Percentiles rank a stretch among this genome's conserved stretches.
Conservation (phyloP, 768 basidiomycete species). For the Hortiboletus campestris region DNA sequence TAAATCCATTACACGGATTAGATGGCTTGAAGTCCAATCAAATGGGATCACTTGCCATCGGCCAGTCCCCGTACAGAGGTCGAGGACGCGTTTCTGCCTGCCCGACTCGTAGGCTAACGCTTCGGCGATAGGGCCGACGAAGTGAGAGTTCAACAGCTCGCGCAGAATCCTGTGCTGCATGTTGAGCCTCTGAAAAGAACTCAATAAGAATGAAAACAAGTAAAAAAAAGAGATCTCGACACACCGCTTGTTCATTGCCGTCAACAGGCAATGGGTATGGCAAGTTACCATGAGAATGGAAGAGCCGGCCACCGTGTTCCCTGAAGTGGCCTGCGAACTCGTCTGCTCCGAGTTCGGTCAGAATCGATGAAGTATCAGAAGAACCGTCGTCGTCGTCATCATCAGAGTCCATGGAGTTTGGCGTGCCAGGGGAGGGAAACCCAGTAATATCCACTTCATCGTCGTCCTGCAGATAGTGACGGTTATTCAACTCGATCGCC, state of each 20-base stretch:
- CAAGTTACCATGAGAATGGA: constrained; percentile 59
- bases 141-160: constrained; percentile 53
- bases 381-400: constrained; percentile 34
- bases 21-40: constrained; percentile 15
- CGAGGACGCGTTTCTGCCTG: constrained; percentile 55
- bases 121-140: constrained; percentile 57
- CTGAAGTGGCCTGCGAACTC: constrained; percentile 62
- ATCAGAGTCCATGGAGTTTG: constrained; percentile 12
- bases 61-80: constrained; percentile 77
- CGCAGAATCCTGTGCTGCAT: constrained; percentile 48
- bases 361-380: constrained; percentile 42
- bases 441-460: constrained; percentile 11
- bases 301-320: constrained; percentile 60
- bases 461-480: constrained; percentile 22
- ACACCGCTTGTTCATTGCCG: constrained; percentile 63
- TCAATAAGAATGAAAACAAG: not conserved
- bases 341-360: constrained; percentile 46
- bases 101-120: constrained; percentile 42
- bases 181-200: constrained; percentile 47
- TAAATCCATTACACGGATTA: constrained; percentile 15
- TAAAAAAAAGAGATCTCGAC: constrained; percentile 14
- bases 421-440: constrained; percentile 8
- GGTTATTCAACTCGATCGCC: constrained; percentile 29
- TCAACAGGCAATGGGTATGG: constrained; percentile 78
- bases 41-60: constrained; percentile 51